Evolutionary conservation across 1,139 yeast species (phyloP), one percentile per base, ranked within the genome.

Genomic region (Arxiozyma heterogenica): DNA sequence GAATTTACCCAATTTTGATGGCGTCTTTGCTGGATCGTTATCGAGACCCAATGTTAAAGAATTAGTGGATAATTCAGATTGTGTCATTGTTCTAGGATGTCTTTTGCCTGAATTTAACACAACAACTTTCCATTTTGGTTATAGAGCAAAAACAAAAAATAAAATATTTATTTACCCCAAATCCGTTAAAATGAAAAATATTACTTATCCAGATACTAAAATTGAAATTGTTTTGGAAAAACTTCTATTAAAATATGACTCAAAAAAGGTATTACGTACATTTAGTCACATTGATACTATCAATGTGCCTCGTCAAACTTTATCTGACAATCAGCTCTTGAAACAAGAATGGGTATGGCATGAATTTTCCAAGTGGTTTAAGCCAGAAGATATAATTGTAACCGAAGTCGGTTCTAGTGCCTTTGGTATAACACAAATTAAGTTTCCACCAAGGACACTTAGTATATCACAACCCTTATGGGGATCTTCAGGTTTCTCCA

Each of bases 301-400:
- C 56, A 62, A 65, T 51, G 57, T 69, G 41, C 66, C 68, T 44
- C 69, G 64, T 57, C 70, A 73, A 53, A 68, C 71, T 55, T 58
- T 69, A 48, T 64, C 71, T 15, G 58, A 65, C 17, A 61, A 67
- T 34, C 67, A 72, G 21, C 69, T 72, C 41, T 69, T 88, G 59
- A 77, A 83, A 55, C 96, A 88, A 71, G 85, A 85, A 65, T 88
- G 86, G 84, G 74, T 88, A 60, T 88, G 96, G 96, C 80, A 83
- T 56, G 79, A 83, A 66, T 75, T 88, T 49, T 80, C 90, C 9
- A 75, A 80, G 41, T 88, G 91, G 86, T 56, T 87, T 46, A 72
- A 75, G 61, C 81, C 83, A 34, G 76, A 80, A 60, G 96, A 88
- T 66, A 75, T 83, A 27, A 66, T 89, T n/a, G 75, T 89, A 44